phyloP scores from a whole-genome alignment of 306 rosid genomes.

The Senna tora region DNA sequence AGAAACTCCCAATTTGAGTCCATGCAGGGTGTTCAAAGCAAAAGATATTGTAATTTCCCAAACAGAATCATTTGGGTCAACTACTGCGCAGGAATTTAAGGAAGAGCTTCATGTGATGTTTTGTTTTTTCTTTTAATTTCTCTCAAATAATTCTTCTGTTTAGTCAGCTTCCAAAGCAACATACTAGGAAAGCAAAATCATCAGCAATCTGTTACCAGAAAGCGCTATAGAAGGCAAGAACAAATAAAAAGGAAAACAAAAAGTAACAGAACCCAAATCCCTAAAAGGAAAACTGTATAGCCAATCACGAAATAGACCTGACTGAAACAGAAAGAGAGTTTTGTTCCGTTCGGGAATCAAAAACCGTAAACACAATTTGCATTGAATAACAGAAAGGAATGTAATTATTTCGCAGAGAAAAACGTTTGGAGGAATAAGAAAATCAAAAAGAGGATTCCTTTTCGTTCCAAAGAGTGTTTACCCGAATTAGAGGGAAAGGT shows the following conservation, averaged over 20 bases:
- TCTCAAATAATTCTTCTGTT: background rate
- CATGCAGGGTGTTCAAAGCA: constrained; percentile 9
- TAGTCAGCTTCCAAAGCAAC: constrained; percentile 4
- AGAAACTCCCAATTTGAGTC: constrained; percentile 11
- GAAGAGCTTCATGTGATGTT: constrained; percentile 14
- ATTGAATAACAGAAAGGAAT: background rate
- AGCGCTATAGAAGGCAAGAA: background rate
- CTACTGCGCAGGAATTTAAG: background rate
- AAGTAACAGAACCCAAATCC: background rate
- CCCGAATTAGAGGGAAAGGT: constrained; percentile 16
- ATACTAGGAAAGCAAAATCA: background rate
- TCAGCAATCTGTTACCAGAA: background rate
- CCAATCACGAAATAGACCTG: constrained; percentile 26
- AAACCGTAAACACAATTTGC: background rate
- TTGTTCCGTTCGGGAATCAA: constrained; percentile 4
- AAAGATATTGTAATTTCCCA: background rate
- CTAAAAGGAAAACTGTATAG: background rate
- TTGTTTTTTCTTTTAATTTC: background rate
- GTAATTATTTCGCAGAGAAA: background rate
- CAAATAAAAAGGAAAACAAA: no score
- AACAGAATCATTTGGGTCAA: background rate
- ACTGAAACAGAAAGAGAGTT: constrained; percentile 4
- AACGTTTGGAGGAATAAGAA: no score
- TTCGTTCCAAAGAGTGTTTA: background rate
- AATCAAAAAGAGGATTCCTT: background rate